Evolutionary conservation across 257 asterid species (phyloP), one percentile per base, ranked within the genome.

Genomic region (Fraxinus quadrangulata): DNA sequence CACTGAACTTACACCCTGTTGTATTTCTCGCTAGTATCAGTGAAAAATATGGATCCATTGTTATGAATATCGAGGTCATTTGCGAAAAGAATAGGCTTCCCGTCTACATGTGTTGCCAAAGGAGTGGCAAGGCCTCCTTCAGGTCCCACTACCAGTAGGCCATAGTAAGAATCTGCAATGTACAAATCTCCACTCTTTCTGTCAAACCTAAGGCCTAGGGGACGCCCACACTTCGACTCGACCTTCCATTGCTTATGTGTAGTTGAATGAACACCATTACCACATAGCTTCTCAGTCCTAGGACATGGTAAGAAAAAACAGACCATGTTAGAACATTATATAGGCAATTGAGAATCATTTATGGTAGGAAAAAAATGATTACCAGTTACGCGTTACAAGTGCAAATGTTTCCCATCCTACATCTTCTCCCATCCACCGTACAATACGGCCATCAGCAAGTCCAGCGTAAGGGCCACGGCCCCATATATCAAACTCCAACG

Each of bases 391-490:
- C 3, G 99, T 89, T n/a, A 90, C 91, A 13, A 89, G 72, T 9
- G 99, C 97, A 77, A 92, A 95, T 93, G 96, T 9, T 85, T 80
- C 12, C 92, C 96, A 71, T 86, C 91, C 47, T 40, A 3, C 47
- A 40, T 40, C 47, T 10, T 40, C 12, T 0, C 99, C 97, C 91
- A 88, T 91, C 97, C 97, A 95, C 79, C 99, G 81, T 5, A 91
- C 99, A 10, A 95, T 69, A 9, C 97, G 95, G 0, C 99, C 99
- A 75, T 95, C 47, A 13, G 98, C 99, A 51, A 95, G 81, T 21
- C 98, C 98, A 1, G 98, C 84, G 33, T 92, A 95, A 12, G 99
- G 99, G 5, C 99, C 99, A 1, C 79, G 89, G 10, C 98, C 99
- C 69, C 6, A 75, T 17, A 9, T 21, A 51, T 94, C 99, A 9